Evolutionary conservation across 179 eudicot genomes (phyloP), one percentile per base, ranked within the genome.

Genomic region (Beta macrorhiza): DNA sequence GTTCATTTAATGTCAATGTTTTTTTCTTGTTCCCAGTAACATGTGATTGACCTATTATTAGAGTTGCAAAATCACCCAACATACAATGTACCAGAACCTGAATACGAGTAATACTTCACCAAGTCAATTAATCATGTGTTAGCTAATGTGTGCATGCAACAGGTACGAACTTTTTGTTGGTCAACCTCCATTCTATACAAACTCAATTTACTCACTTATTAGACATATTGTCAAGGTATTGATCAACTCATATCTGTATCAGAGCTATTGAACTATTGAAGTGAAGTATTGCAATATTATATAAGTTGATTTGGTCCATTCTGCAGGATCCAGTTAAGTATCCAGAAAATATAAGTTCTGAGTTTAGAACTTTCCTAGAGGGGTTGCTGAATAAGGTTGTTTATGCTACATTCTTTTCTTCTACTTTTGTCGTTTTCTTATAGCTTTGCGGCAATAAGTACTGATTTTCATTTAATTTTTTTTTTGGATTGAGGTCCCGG

Each of bases 121-220:
- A 19, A 22, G 32, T 56, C 16, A 11, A 63, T 74, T 19, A 74
- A 58, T 29, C 25, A 22, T 75, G 6, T 55, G 19, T 57, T 80
- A 72, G 63, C 57, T 19, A 10, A 64, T 10, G 72, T 53, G 19
- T 80, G 81, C 70, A 56, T 79, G 74, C 72, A 76, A 77, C 95
- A 95, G 99, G 89, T 95, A 92, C 68, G 99, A 95, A 80, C 93
- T 95, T 17, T 95, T 90, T 89, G 98, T 92, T 78, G 97, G 99
- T 57, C 98, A 92, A 74, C 99, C 99, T 83, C 99, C 99, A 67
- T 95, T 95, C 74, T 95, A 93, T 82, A 93, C 99, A 57, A 93
- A 93, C 81, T 92, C 99, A 67, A 94, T 95, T 12, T 95, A 89
- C 89, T 92, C 93, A 81, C 98, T 95, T 64, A 89, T 95, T 77